Base-by-base conservation (phyloP, 2,329 filamentous ascomycete genomes). In the Trematosphaeria pertusa region DNA sequence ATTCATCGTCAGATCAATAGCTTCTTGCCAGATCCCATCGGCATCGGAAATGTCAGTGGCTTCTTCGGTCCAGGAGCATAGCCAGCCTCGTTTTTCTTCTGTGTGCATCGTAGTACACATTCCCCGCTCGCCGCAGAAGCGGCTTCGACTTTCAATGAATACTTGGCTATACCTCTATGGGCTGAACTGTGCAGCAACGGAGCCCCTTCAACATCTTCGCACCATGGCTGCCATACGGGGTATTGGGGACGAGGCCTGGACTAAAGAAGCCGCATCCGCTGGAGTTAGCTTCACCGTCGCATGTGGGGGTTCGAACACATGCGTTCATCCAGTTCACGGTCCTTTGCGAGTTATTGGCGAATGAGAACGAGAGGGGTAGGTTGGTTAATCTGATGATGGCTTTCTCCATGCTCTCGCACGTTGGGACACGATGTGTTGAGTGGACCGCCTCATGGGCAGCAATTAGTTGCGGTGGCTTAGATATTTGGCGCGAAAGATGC, bases 341-440 rank as follows among this genome's bases (percentile, higher is more conserved):
- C 45, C 2, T 19, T 33, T 38, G 38, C 39, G 37, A 55, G 52
- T 20, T 55, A 71, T 31, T 68, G 33, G 4, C 43, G 41, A 3
- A 75, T 64, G 32, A 69, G 62, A 11, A 34, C 9, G 17, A 72
- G 59, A 48, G 56, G 74, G 18, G 56, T 36, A 0, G 12, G 14
- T 37, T 64, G 59, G 24, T 56, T 38, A 42, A 76, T 54, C 8
- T 59, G 64, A 52, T 76, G 65, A 40, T 44, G 34, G 11, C 34
- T 43, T 15, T 43, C 14, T 18, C 44, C 49, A 58, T 79, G 73
- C 44, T 65, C 58, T 10, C 30, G 46, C 4, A 64, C 46, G 48
- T 79, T 79, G 0, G 73, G 76, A 56, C 74, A 60, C 0, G 22
- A 36, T 19, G 19, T 37, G 40, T 58, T 41, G 19, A 58, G 54